phyloP scores from a whole-genome alignment of 2,329 filamentous ascomycete species.

The Knufia petricola region DNA sequence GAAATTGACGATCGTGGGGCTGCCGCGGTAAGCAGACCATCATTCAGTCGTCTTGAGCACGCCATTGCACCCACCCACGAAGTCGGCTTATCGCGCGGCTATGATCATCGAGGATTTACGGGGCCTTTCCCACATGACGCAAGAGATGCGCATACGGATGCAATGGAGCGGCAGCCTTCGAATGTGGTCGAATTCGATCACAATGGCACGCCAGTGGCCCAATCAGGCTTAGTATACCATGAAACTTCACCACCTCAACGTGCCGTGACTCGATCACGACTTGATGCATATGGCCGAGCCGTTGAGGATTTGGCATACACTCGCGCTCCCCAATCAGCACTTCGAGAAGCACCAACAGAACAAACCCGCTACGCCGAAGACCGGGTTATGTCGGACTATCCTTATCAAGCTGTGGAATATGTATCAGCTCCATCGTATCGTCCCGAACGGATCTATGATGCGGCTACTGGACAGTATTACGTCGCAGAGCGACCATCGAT shows the following conservation, averaged over 20 bases:
- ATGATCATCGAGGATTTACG: no score
- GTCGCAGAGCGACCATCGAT: neutral
- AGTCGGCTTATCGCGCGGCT: no score
- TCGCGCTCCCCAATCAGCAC: neutral
- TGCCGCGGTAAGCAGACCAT: neutral
- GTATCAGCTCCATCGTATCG: neutral
- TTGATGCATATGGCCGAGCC: neutral
- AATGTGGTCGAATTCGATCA: slow-evolving; percentile 5
- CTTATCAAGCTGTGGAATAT: slow-evolving; percentile 1
- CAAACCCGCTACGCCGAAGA: neutral
- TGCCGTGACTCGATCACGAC: neutral
- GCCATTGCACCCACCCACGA: neutral
- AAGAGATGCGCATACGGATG: neutral
- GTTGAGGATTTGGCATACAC: neutral
- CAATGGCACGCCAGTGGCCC: neutral
- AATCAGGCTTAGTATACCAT: neutral
- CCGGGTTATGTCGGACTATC: neutral
- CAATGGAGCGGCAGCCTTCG: neutral
- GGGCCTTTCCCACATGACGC: neutral
- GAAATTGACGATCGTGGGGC: neutral
- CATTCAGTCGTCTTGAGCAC: neutral
- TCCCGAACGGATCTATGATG: slow-evolving; percentile 4
- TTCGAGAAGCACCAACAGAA: neutral
- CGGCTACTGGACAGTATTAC: slow-evolving; percentile 6
- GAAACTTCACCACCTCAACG: slow-evolving; percentile 1